Base-by-base conservation (phyloP, 2,329 filamentous ascomycete genomes). In the Penicillium sp. region DNA sequence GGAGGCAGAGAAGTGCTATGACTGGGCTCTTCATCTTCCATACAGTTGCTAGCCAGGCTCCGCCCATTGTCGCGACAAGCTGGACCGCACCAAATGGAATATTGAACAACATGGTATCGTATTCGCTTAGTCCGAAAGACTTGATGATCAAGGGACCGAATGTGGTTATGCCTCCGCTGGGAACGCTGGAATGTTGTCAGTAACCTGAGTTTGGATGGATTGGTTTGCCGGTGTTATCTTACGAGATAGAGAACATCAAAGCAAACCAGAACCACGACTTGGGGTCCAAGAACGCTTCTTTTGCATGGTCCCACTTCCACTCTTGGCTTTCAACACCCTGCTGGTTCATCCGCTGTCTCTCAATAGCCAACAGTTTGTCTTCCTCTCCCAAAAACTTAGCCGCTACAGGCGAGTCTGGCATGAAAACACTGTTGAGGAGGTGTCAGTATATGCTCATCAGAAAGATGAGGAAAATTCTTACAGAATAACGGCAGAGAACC, bases 351-450 rank as follows among this genome's bases (percentile, higher is more conserved):
- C 80, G 71, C 11, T 83, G 64, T 61, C 72, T 75, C 62, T 87
- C 83, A 10, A 86, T 77, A 0, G 84, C 83, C 9, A 86, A 70
- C 0, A 84, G 62, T 51, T 82, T 85, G 43, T 87, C 84, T 13
- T 81, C 73, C 4, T 80, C 76, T 0, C 71, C 75, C 2, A 87
- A 74, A 45, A 85, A 87, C 18, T 79, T 82, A 1, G 83, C 79
- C 21, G 82, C 77, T 63, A 85, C 79, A 0, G 86, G 85, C 0
- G 83, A 85, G 60, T 88, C 86, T 0, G 86, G 86, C 77, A 88
- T 84, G 48, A 81, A 79, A 16, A 80, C 1, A 4, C 61, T 64
- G n/a, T 14, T 18, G 21, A 13, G 4, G 7, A 2, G 3, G 5
- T 3, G 4, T 54, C 31, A 54, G 36, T 14, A 31, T 38, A 6